Conservation (phyloP, 106 monocot genomes). For the Allium fistulosum region DNA sequence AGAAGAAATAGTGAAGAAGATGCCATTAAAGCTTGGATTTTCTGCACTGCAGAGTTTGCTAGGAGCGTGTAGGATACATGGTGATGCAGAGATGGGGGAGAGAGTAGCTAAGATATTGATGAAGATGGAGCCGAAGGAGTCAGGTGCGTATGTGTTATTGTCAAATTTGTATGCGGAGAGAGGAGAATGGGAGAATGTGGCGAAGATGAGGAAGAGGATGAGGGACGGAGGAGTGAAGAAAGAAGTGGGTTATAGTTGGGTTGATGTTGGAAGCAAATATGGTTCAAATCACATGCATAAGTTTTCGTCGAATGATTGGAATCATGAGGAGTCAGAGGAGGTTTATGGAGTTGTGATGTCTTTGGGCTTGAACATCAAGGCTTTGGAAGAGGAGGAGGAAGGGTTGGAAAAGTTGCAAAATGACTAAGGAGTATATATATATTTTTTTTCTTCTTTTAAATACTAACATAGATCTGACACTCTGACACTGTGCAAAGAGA, state of each 20-base stretch:
- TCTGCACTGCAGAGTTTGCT: slow-evolving; percentile 84
- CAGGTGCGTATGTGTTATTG: slow-evolving; percentile 72
- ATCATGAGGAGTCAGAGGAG: slow-evolving; percentile 55
- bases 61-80: slow-evolving; percentile 64
- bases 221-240: slow-evolving; percentile 69
- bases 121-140: slow-evolving; percentile 54
- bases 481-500: no score
- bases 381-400: slow-evolving; percentile 13
- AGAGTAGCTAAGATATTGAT: slow-evolving; percentile 50
- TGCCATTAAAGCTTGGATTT: slow-evolving; percentile 41
- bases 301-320: slow-evolving; percentile 72
- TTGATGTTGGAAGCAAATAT: slow-evolving; percentile 34
- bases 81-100: slow-evolving; percentile 49
- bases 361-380: slow-evolving; percentile 49
- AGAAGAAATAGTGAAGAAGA: slow-evolving; percentile 29
- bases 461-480: no score
- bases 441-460: no score
- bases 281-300: slow-evolving; percentile 27
- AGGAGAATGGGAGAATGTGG: slow-evolving; percentile 81
- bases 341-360: slow-evolving; percentile 39
- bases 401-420: no score
- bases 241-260: slow-evolving; percentile 93
- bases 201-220: slow-evolving; percentile 67
- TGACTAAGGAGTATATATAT: no score
- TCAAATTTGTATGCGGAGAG: slow-evolving; percentile 79